Evolutionary conservation across 768 basidiomycete species (phyloP).

Genomic region (Boletus pseudo-olivaceus): DNA sequence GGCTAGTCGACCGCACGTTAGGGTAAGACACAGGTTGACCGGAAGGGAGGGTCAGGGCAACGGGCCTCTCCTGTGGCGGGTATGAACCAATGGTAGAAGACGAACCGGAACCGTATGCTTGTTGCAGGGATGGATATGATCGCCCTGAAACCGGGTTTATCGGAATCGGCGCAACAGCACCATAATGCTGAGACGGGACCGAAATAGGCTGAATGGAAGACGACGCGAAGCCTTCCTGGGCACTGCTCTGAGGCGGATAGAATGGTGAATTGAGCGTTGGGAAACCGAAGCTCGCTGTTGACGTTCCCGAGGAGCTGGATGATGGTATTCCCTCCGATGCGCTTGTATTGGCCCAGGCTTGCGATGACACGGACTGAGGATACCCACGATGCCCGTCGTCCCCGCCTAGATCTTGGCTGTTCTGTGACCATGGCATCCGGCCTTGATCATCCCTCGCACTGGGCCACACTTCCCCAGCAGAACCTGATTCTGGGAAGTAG

Average conservation of each 20-base stretch:
- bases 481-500: conserved; percentile 22
- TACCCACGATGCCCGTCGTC: conserved; percentile 32
- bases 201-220: conserved; percentile 32
- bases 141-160: conserved; percentile 23
- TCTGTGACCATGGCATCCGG: conserved; percentile 26
- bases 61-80: conserved; percentile 25
- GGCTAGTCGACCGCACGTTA: conserved; percentile 21
- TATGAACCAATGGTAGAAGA: conserved; percentile 19
- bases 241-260: conserved; percentile 41
- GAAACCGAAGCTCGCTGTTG: conserved; percentile 35
- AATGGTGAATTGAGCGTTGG: conserved; percentile 58
- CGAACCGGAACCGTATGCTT: conserved; percentile 20
- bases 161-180: conserved; percentile 18
- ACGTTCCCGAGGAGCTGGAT: conserved; percentile 18
- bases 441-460: conserved; percentile 21
- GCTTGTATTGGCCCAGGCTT: conserved; percentile 22
- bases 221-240: conserved; percentile 32
- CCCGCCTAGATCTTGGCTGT: conserved; percentile 19
- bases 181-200: conserved; percentile 30
- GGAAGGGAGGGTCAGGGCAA: conserved; percentile 13
- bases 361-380: conserved; percentile 21
- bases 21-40: conserved; percentile 27
- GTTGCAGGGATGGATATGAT: conserved; percentile 28
- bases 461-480: conserved; percentile 21
- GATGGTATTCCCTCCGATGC: conserved; percentile 24